A percentile compares a stretch with the other conserved stretches of the same genome.
phyloP scores from a whole-genome alignment of 768 basidiomycete species.

The Hypsizygus marmoreus region DNA sequence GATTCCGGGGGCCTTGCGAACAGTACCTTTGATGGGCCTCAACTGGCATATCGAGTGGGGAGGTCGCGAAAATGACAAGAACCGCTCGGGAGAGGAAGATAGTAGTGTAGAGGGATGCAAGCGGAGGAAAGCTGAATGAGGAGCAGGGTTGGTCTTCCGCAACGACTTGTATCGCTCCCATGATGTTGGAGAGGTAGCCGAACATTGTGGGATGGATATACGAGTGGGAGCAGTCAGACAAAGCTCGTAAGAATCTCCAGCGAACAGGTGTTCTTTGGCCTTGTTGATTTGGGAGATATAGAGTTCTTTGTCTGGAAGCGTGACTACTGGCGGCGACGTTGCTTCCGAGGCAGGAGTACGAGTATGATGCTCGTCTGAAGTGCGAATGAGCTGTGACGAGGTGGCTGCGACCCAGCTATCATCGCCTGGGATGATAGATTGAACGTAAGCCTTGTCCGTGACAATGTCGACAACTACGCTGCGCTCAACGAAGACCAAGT shows the following conservation, averaged over 20 bases:
- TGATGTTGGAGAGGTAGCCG: constrained; percentile 42
- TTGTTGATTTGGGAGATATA: constrained; percentile 72
- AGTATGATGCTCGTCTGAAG: constrained; percentile 5
- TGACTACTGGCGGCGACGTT: constrained; percentile 29
- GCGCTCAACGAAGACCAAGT: constrained; percentile 76
- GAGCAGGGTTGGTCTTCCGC: constrained; percentile 81
- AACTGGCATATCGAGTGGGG: constrained; percentile 73
- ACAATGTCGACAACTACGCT: constrained; percentile 68
- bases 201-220: constrained; percentile 47
- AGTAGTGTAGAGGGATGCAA: constrained; percentile 76
- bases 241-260: constrained; percentile 92
- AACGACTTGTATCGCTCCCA: constrained; percentile 79
- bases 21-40: constrained; percentile 93
- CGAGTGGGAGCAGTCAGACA: constrained; percentile 81
- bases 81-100: constrained; percentile 90
- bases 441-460: constrained; percentile 55
- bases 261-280: constrained; percentile 73
- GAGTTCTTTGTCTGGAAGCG: constrained; percentile 53
- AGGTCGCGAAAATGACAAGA: constrained; percentile 76
- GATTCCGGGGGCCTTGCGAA: constrained; percentile 67
- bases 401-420: constrained; percentile 60
- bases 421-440: constrained; percentile 64
- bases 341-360: constrained; percentile 7
- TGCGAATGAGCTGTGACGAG: constrained; percentile 27
- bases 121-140: constrained; percentile 81